Evolutionary conservation across 2,329 filamentous ascomycete genomes (phyloP).

Genomic region (Alternaria sp.): DNA sequence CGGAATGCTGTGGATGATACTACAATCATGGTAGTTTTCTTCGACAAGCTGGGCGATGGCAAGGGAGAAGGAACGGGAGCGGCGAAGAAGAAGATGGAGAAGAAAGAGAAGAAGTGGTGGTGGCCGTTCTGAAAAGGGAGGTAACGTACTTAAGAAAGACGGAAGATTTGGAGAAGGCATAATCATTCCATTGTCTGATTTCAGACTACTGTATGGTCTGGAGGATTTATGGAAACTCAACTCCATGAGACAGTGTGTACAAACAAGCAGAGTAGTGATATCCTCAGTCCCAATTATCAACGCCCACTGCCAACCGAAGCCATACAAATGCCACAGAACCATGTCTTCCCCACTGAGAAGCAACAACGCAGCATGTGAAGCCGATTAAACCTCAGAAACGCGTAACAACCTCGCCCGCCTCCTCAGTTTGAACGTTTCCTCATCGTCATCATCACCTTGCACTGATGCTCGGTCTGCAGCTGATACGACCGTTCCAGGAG

Average conservation of each 20-base stretch:
- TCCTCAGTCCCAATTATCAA: neutral
- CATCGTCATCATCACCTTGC: neutral
- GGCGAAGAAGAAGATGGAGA: constrained; percentile 22
- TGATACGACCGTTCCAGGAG: neutral
- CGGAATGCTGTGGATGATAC: constrained; percentile 60
- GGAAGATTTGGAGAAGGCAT: neutral
- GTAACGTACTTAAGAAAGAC: no score
- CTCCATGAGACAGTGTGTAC: neutral
- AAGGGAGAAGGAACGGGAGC: neutral
- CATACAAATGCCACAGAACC: neutral
- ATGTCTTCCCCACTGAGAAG: neutral
- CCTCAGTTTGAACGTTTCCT: neutral
- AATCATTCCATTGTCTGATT: neutral
- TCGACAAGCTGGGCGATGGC: constrained; percentile 47
- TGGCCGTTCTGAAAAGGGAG: neutral
- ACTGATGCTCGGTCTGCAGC: neutral
- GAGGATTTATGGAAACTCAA: neutral
- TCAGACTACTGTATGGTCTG: neutral
- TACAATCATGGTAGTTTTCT: constrained; percentile 63
- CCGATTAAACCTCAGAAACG: neutral
- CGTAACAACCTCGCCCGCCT: neutral
- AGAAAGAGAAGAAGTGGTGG: constrained; percentile 6
- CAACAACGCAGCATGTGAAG: neutral
- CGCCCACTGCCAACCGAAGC: neutral
- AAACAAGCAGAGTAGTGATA: constrained; percentile 1